Conservation (phyloP, 2,329 filamentous ascomycete genomes). For the Myriosclerotinia curreyana region DNA sequence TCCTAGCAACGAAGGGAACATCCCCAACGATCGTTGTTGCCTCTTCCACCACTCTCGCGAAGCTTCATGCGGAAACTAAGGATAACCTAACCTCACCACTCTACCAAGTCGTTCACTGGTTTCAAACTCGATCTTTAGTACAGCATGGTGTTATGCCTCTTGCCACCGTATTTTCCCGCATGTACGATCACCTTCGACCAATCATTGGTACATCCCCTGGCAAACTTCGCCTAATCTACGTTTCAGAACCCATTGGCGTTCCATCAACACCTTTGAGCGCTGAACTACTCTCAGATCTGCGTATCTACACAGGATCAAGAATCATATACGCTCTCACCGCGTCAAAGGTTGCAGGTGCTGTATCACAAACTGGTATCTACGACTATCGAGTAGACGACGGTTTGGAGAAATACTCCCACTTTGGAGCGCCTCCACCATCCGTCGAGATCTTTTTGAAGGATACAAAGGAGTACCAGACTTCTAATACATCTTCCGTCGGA, state of each 20-base stretch:
- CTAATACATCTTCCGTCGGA: constrained; percentile 59
- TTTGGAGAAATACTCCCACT: constrained; percentile 56
- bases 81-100: constrained; percentile 59
- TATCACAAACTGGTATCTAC: constrained; percentile 82
- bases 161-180: constrained; percentile 58
- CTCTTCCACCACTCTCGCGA: constrained; percentile 68
- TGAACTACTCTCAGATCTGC: constrained; percentile 71
- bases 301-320: constrained; percentile 75
- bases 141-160: constrained; percentile 71
- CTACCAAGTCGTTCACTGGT: constrained; percentile 65
- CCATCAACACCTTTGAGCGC: constrained; percentile 63
- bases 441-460: constrained; percentile 75
- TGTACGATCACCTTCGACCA: constrained; percentile 59
- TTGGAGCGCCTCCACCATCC: constrained; percentile 76
- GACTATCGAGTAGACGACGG: constrained; percentile 67
- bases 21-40: constrained; percentile 81
- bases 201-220: constrained; percentile 60
- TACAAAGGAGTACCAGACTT: constrained; percentile 57
- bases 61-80: constrained; percentile 62
- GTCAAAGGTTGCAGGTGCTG: constrained; percentile 78
- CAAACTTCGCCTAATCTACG: constrained; percentile 77
- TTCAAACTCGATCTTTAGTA: constrained; percentile 66
- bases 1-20: constrained; percentile 68
- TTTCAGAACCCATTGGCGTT: constrained; percentile 68
- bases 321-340: constrained; percentile 83